Evolutionary conservation across 495 filamentous ascomycete species (phyloP).

Genomic region (Tuber aestivum): DNA sequence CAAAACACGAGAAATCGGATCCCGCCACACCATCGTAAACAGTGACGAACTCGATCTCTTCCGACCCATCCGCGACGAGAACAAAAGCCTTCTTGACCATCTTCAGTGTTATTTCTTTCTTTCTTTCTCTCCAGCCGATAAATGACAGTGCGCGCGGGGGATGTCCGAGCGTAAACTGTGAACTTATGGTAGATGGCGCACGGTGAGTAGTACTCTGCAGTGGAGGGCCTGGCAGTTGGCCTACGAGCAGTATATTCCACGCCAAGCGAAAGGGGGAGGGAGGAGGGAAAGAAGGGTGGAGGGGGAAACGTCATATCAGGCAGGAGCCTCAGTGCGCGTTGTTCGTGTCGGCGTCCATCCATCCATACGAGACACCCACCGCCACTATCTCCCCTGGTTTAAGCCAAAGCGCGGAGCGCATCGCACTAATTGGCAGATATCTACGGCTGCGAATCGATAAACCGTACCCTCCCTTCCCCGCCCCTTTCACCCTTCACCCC

Average conservation of each 20-base stretch:
- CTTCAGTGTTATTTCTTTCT: background rate
- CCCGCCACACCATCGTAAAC: conserved; percentile 28
- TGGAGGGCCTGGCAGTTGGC: background rate
- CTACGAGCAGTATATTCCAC: background rate
- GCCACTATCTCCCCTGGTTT: background rate
- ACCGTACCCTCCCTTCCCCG: background rate
- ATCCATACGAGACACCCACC: background rate
- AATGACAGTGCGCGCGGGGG: background rate
- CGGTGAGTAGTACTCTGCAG: background rate
- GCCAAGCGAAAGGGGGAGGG: background rate
- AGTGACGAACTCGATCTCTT: conserved; percentile 35
- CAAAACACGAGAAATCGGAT: background rate
- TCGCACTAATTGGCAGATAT: background rate
- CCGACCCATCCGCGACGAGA: conserved; percentile 31
- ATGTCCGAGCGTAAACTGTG: background rate
- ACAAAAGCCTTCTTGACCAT: conserved; percentile 13
- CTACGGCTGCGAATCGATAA: background rate
- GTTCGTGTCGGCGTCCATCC: background rate
- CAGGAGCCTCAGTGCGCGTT: background rate
- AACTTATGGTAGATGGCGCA: background rate
- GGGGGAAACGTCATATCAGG: background rate
- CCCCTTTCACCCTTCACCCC: background rate
- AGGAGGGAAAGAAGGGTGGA: background rate
- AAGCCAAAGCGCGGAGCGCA: background rate
- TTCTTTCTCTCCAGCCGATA: background rate